Conservation (phyloP, 371 early-diverging fungal species). For the Chytridium lagenaria region DNA sequence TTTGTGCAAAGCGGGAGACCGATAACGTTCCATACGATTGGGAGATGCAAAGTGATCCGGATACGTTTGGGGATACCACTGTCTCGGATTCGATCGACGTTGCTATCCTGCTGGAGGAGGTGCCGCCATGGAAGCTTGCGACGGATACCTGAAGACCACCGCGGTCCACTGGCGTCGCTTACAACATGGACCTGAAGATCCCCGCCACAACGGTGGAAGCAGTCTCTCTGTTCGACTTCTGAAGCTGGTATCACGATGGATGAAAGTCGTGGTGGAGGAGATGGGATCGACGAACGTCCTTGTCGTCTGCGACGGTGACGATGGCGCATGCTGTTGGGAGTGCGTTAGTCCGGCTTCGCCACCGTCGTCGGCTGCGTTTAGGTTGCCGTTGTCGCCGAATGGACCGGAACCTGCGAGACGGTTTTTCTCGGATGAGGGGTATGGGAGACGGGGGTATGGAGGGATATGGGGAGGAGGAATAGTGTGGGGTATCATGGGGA, state of each 20-base stretch:
- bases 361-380: neutral
- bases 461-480: conserved; percentile 3
- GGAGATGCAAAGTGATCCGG: conserved; percentile 22
- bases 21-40: conserved; percentile 40
- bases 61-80: conserved; percentile 3
- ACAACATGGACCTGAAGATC: neutral
- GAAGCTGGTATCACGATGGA: neutral
- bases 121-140: neutral
- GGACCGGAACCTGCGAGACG: neutral
- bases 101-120: neutral
- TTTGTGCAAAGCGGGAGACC: conserved; percentile 19
- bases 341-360: neutral
- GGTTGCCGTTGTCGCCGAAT: neutral
- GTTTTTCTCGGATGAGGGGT: neutral
- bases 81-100: conserved; percentile 3
- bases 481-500: neutral
- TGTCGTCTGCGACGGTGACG: conserved; percentile 6
- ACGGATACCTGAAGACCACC: neutral
- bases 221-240: neutral
- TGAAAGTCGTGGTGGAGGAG: neutral
- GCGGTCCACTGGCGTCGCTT: neutral
- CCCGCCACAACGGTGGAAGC: neutral
- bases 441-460: neutral
- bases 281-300: neutral
- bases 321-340: neutral